Evolutionary conservation across 1,139 yeast species (phyloP).

Genomic region (Candida buenavistaensis): DNA sequence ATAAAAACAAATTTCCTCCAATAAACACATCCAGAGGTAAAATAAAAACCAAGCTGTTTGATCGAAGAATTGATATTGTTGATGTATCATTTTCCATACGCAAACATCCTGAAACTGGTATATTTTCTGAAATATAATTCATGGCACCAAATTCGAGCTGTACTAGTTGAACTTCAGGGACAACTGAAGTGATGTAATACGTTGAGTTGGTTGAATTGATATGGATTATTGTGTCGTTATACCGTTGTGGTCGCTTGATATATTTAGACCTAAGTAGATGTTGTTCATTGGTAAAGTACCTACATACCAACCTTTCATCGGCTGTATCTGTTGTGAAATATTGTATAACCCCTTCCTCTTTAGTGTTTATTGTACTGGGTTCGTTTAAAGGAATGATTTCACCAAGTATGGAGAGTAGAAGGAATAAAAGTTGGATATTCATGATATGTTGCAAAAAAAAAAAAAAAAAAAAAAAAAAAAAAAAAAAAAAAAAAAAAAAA

Average conservation of each 20-base stretch:
- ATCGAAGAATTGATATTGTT: slow-evolving; percentile 6
- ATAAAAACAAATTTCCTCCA: slow-evolving; percentile 6
- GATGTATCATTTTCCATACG: slow-evolving; percentile 7
- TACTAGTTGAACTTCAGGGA: slow-evolving; percentile 1
- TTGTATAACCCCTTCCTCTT: not conserved
- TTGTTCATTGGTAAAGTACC: not conserved
- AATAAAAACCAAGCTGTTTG: not conserved
- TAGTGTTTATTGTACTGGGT: too few species aligned
- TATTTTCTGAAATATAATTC: not conserved
- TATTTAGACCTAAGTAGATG: not conserved
- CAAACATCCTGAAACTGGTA: slow-evolving; percentile 1
- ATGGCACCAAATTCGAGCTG: slow-evolving; percentile 6
- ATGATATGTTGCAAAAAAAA: too few species aligned
- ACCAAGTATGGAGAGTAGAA: too few species aligned
- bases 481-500: too few species aligned
- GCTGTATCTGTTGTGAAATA: not conserved
- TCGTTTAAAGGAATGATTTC: too few species aligned
- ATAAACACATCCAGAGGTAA: slow-evolving; percentile 11
- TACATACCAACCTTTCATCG: not conserved
- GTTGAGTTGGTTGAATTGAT: slow-evolving; percentile 9
- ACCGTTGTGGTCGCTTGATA: not conserved
- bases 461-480: too few species aligned
- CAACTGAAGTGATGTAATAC: slow-evolving; percentile 1
- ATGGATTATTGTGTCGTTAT: slow-evolving; percentile 5
- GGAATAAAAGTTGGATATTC: too few species aligned